Evolutionary conservation across 139 green algal species (phyloP).

Genomic region (Dunaliella sp.): DNA sequence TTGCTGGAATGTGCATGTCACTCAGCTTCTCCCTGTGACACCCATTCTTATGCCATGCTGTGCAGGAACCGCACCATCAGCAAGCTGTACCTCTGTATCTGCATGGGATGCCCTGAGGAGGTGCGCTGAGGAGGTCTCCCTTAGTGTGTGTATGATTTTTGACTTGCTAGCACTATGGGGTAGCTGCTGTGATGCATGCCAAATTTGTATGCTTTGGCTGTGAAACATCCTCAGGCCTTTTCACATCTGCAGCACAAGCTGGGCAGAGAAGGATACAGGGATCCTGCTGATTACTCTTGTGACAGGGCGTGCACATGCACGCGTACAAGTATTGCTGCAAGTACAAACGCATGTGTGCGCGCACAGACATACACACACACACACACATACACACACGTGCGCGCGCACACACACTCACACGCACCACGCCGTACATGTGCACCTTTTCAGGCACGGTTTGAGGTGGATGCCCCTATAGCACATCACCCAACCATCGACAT

Average conservation of each 20-base stretch:
- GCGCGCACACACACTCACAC: not conserved
- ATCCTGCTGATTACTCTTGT: not conserved
- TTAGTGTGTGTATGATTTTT: too few species aligned
- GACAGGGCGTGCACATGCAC: not conserved
- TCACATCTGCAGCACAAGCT: too few species aligned
- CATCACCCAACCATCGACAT: constrained; percentile 42
- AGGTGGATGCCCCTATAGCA: constrained; percentile 63
- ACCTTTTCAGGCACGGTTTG: constrained; percentile 29
- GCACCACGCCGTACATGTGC: too few species aligned
- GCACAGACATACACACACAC: not conserved
- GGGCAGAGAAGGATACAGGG: not conserved
- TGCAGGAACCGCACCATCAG: constrained; percentile 1
- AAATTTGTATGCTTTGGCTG: too few species aligned
- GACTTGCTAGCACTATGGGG: too few species aligned
- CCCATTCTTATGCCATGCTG: too few species aligned
- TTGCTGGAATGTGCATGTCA: too few species aligned
- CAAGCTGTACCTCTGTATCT: constrained; percentile 79
- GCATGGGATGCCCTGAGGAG: constrained; percentile 42
- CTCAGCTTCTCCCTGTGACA: too few species aligned
- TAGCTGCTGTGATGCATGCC: too few species aligned
- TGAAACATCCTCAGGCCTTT: too few species aligned
- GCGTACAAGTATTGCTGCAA: not conserved
- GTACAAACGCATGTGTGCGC: not conserved
- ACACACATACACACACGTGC: not conserved
- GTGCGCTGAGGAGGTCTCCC: too few species aligned